Evolutionary conservation across 2,329 filamentous ascomycete species (phyloP).

Genomic region (Arthrobotrys iridis): DNA sequence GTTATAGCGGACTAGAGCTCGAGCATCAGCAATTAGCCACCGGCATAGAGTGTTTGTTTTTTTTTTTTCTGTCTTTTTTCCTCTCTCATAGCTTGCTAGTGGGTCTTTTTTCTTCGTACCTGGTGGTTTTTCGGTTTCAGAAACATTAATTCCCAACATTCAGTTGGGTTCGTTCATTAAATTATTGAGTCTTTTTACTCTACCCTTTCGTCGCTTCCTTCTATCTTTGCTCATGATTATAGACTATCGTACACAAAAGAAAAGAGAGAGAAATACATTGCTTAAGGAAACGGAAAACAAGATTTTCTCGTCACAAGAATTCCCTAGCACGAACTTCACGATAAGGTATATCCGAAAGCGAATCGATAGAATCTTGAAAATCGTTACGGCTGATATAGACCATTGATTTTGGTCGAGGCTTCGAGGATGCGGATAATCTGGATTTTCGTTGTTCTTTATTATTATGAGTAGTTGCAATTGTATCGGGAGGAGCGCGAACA

Average conservation of each 20-base stretch:
- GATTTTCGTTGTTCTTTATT: conserved; percentile 25
- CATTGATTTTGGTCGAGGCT: conserved; percentile 28
- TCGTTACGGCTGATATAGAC: conserved; percentile 17
- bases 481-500: conserved; percentile 26
- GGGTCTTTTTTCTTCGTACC: conserved; percentile 32
- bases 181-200: not conserved
- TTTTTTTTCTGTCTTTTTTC: conserved; percentile 12
- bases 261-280: conserved; percentile 2
- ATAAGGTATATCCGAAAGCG: conserved; percentile 23
- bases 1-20: conserved; percentile 25
- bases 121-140: conserved; percentile 10
- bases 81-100: not conserved
- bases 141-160: conserved; percentile 1
- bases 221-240: conserved; percentile 1
- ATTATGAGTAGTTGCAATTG: conserved; percentile 38
- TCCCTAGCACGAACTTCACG: conserved; percentile 34
- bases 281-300: not conserved
- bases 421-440: not conserved
- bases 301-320: conserved; percentile 29
- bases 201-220: not conserved
- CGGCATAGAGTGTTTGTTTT: conserved; percentile 16
- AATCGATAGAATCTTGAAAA: conserved; percentile 38
- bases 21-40: conserved; percentile 21
- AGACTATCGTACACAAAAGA: conserved; percentile 33
- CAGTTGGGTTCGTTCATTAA: conserved; percentile 1